phyloP scores from a whole-genome alignment of 331 rosid species.

The Prunus yedoensis region DNA sequence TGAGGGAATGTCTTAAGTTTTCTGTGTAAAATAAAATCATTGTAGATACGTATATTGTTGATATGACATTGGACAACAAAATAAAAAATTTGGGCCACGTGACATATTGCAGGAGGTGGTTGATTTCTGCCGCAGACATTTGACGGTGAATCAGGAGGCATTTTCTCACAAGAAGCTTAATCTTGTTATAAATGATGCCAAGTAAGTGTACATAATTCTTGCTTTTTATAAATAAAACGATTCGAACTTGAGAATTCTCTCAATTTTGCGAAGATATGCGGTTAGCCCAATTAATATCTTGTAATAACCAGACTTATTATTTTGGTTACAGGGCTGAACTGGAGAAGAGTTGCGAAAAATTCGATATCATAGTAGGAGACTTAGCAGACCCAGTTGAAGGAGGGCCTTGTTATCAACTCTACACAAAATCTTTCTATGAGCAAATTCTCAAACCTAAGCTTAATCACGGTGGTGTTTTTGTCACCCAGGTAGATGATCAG shows the following conservation, averaged over 20 bases:
- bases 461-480: conserved; percentile 78
- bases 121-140: conserved; percentile 65
- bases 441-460: conserved; percentile 73
- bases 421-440: conserved; percentile 84
- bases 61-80: no score
- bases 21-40: no score
- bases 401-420: conserved; percentile 92
- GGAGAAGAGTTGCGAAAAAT: conserved; percentile 61
- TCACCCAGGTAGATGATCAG: conserved; percentile 61
- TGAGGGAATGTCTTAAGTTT: no score
- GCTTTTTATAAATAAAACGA: no score
- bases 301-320: no score
- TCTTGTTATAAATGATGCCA: conserved; percentile 86
- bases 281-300: no score
- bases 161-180: conserved; percentile 70
- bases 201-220: conserved; percentile 37
- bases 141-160: conserved; percentile 64
- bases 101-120: conserved; percentile 69
- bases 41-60: no score
- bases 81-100: background rate
- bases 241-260: no score
- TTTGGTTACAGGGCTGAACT: conserved; percentile 55
- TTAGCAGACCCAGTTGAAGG: conserved; percentile 96
- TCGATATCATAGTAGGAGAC: conserved; percentile 85
- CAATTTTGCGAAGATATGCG: no score